Base-by-base conservation (phyloP, 1,139 yeast species). In the Yamadazyma oceani region DNA sequence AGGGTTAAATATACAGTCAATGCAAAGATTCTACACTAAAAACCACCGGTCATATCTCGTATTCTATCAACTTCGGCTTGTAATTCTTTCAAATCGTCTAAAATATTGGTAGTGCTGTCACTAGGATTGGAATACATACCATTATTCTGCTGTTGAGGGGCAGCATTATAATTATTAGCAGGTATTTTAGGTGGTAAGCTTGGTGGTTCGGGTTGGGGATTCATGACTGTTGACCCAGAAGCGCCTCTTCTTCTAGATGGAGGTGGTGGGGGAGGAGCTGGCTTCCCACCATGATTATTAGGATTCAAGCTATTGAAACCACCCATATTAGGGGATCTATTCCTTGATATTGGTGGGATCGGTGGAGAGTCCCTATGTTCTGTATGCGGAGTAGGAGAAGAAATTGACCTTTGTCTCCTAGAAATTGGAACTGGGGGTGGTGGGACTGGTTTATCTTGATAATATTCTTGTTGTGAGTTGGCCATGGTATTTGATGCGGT, bases 31-130 rank as follows among this genome's bases (percentile, higher is more conserved):
- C 5, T 24, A 24, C 26, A 31, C 42, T 55, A 70, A 46, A 69
- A 71, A 5, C 76, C 77, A n/a, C 76, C 76, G 6, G 76, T 69
- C 72, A 72, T 64, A 41, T 60, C 63, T 48, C 75, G 54, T 28
- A 73, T 73, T 42, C 69, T 68, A 50, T 82, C 83, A 14, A 82
- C 85, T 52, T 82, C 87, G 29, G 72, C 80, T 49, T 81, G 85
- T 36, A 82, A 60, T 14, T 81, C 81, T 51, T 75, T 75, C 42
- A 80, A 64, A 53, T 81, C 82, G 39, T 80, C 81, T 46, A 81
- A 57, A 17, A 80, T 77, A 43, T 78, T 73, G 4, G 73, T 64
- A 2, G 78, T 73, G 41, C 73, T 70, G 39, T 61, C 62, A 41
- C 55, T 60, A 23, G 38, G 34, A n/a, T 43, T 39, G n/a, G 35